Conservation (phyloP, 768 basidiomycete species). For the Suillus placidus region DNA sequence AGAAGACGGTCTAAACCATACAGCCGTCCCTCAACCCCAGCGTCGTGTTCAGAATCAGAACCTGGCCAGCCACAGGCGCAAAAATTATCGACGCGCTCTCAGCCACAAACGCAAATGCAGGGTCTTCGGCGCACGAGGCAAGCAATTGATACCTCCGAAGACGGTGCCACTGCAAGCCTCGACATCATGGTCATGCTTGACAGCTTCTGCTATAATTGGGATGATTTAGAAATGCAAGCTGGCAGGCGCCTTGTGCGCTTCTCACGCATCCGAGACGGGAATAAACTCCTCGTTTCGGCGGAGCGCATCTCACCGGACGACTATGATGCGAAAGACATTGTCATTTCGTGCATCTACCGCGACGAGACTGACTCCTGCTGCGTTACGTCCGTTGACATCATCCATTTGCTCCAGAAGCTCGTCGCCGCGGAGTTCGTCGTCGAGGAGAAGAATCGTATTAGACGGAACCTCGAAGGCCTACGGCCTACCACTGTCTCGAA, state of each 20-base stretch:
- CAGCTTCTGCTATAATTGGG: slow-evolving; percentile 59
- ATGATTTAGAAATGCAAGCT: slow-evolving; percentile 60
- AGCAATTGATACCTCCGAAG: slow-evolving; percentile 38
- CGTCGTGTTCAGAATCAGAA: slow-evolving; percentile 43
- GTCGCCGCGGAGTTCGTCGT: slow-evolving; percentile 79
- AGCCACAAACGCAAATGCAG: slow-evolving; percentile 7
- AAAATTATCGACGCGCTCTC: slow-evolving; percentile 6
- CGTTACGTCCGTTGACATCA: slow-evolving; percentile 95
- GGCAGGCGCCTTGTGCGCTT: slow-evolving; percentile 90
- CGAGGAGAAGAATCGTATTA: slow-evolving; percentile 96
- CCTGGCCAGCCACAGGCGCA: slow-evolving; percentile 32
- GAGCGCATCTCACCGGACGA: slow-evolving; percentile 73
- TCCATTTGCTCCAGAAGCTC: slow-evolving; percentile 84
- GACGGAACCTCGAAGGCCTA: slow-evolving; percentile 92
- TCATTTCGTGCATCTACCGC: slow-evolving; percentile 94
- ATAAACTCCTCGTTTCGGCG: slow-evolving; percentile 77
- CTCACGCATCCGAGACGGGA: slow-evolving; percentile 74
- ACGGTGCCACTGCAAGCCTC: slow-evolving; percentile 56
- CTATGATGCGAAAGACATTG: slow-evolving; percentile 72
- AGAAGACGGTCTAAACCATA: slow-evolving; percentile 44
- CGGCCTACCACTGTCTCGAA: slow-evolving; percentile 90
- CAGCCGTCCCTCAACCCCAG: slow-evolving; percentile 42
- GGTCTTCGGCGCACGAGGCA: slow-evolving; percentile 28
- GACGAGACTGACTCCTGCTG: slow-evolving; percentile 76
- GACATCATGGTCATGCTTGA: slow-evolving; percentile 62